phyloP scores from a whole-genome alignment of 441 rosid species.

The Biscutella auriculata region DNA sequence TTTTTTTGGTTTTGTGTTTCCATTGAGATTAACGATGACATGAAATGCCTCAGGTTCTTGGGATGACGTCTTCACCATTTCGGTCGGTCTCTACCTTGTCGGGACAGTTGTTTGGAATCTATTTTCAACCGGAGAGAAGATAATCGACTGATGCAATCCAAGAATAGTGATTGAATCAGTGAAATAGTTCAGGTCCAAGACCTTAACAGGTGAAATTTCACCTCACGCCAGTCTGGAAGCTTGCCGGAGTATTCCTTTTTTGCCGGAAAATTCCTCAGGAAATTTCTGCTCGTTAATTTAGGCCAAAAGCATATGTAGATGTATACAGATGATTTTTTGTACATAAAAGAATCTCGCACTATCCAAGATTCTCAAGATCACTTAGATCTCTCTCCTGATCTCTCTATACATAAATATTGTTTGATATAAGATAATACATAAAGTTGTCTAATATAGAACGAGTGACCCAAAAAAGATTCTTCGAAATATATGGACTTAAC shows the following conservation, averaged over 20 bases:
- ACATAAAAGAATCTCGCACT: slow-evolving; percentile 2
- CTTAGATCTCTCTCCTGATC: background rate
- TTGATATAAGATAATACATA: background rate
- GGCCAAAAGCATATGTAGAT: slow-evolving; percentile 14
- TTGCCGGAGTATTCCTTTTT: slow-evolving; percentile 7
- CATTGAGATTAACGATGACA: background rate
- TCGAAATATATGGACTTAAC: slow-evolving; percentile 2
- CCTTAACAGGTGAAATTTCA: background rate
- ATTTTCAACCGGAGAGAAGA: slow-evolving; percentile 82
- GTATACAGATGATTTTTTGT: slow-evolving; percentile 14
- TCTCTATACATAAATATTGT: background rate
- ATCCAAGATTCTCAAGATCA: background rate
- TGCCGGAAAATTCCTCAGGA: background rate
- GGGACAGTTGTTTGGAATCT: slow-evolving; percentile 82
- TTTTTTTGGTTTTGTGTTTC: background rate
- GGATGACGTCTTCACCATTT: slow-evolving; percentile 81
- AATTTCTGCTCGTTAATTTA: background rate
- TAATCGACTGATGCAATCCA: slow-evolving; percentile 34
- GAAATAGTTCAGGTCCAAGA: slow-evolving; percentile 5
- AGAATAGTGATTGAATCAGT: background rate
- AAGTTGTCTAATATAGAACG: background rate
- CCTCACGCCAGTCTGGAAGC: slow-evolving; percentile 10
- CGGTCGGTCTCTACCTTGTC: slow-evolving; percentile 73
- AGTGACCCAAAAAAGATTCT: slow-evolving; percentile 4
- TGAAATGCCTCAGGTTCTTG: slow-evolving; percentile 48